Evolutionary conservation across 192 early-diverging fungal genomes (phyloP).

Genomic region (Coemansia sp.): DNA sequence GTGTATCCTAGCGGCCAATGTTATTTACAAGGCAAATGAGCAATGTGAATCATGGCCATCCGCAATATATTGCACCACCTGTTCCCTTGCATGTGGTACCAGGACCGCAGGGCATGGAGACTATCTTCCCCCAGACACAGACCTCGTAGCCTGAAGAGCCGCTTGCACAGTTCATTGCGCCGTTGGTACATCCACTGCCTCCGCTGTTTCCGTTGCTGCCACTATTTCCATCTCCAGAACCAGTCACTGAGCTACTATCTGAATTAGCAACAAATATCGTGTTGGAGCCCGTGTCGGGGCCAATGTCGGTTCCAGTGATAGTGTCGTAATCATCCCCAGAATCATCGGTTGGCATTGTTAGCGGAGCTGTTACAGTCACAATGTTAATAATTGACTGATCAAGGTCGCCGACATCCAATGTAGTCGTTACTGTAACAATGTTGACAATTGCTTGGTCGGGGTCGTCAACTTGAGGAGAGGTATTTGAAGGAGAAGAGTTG

Average conservation of each 20-base stretch:
- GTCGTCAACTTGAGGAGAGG: background rate
- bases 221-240: too few species aligned
- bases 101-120: constrained; percentile 11
- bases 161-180: constrained; percentile 19
- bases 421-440: too few species aligned
- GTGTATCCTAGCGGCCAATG: too few species aligned
- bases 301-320: too few species aligned
- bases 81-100: constrained; percentile 21
- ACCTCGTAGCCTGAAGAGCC: constrained; percentile 25
- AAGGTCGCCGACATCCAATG: too few species aligned
- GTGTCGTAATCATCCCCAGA: background rate
- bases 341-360: constrained; percentile 3
- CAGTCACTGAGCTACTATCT: too few species aligned
- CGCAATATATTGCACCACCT: constrained; percentile 3
- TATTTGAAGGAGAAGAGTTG: background rate
- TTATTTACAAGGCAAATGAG: too few species aligned
- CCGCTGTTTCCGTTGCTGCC: too few species aligned
- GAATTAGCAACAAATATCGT: too few species aligned
- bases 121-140: constrained; percentile 30
- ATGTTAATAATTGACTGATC: constrained; percentile 1
- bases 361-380: constrained; percentile 1
- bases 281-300: too few species aligned
- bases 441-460: too few species aligned
- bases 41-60: background rate
- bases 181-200: constrained; percentile 22